These are phyloP conservation scores for Pythium aquatile DNA, from an alignment of 352 stramenopile species.

Conservation along the genomic window DNA sequence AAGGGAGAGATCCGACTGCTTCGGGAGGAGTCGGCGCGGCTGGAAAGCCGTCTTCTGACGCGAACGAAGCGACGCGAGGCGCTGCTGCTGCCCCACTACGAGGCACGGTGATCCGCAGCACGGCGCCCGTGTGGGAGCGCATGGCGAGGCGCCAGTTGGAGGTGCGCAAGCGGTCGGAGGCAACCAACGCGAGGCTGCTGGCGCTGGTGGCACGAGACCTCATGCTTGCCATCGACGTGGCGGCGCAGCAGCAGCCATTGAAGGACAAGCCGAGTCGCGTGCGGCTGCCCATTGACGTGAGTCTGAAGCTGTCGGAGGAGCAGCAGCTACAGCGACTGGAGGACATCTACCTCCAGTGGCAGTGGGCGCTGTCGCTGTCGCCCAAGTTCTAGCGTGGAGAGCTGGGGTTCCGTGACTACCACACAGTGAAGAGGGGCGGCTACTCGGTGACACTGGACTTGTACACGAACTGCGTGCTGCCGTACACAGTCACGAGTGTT, in stretches of 20 bases:
- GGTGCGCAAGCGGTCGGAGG: slow-evolving; percentile 35
- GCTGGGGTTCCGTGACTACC: neutral
- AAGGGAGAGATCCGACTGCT: neutral
- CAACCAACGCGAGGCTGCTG: neutral
- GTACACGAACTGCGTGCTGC: neutral
- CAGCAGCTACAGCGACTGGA: slow-evolving; percentile 4
- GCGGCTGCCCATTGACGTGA: slow-evolving; percentile 2
- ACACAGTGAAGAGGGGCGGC: neutral
- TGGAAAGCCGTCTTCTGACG: neutral
- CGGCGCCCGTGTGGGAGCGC: slow-evolving; percentile 38
- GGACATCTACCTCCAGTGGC: neutral
- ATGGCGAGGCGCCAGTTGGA: slow-evolving; percentile 39
- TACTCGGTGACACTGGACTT: slow-evolving; percentile 5
- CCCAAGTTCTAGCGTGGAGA: neutral
- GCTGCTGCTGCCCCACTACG: slow-evolving; percentile 1
- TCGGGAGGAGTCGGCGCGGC: neutral
- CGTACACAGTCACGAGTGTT: neutral
- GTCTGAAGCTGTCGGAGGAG: neutral
- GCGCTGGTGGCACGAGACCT: neutral
- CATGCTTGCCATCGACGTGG: neutral
- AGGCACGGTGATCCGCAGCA: neutral
- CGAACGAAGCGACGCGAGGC: neutral
- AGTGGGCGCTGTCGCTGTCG: neutral
- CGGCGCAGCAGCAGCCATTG: neutral
- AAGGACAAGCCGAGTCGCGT: neutral